These are phyloP conservation scores for Gossypium gossypioides DNA, from an alignment of 441 rosid species.

Conservation along the genomic window DNA sequence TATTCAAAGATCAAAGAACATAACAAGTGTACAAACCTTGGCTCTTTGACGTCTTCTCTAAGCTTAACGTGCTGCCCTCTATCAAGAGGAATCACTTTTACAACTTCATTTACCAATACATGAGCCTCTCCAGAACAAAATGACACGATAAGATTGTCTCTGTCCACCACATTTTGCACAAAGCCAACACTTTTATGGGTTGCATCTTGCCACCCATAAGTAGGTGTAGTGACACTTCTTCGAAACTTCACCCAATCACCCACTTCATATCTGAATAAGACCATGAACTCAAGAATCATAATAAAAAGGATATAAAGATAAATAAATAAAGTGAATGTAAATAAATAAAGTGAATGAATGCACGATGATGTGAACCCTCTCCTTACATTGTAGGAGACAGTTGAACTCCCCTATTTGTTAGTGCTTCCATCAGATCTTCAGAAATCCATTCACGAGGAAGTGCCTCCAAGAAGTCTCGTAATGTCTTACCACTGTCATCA, in stretches of 20 bases:
- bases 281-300: neutral
- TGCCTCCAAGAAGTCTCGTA: slow-evolving; percentile 87
- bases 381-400: slow-evolving; percentile 88
- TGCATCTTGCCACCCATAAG: slow-evolving; percentile 94
- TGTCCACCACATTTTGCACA: slow-evolving; percentile 79
- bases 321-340: neutral
- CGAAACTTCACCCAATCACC: slow-evolving; percentile 98
- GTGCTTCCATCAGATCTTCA: slow-evolving; percentile 94
- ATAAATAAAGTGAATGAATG: neutral
- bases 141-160: slow-evolving; percentile 66
- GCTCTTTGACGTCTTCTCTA: slow-evolving; percentile 70
- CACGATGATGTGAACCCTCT: slow-evolving; percentile 11
- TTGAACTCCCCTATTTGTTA: slow-evolving; percentile 63
- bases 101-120: slow-evolving; percentile 73
- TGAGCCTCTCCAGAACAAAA: slow-evolving; percentile 89
- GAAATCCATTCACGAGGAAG: slow-evolving; percentile 99
- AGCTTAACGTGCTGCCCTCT: slow-evolving; percentile 95
- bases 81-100: slow-evolving; percentile 86
- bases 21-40: slow-evolving; percentile 47
- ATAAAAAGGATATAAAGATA: neutral
- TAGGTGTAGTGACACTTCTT: slow-evolving; percentile 65
- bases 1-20: neutral
- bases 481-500: slow-evolving; percentile 71
- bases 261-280: slow-evolving; percentile 60
- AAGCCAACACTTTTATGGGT: slow-evolving; percentile 90